Conservation (phyloP, 495 filamentous ascomycete genomes). For the Chaetomium fimeti region DNA sequence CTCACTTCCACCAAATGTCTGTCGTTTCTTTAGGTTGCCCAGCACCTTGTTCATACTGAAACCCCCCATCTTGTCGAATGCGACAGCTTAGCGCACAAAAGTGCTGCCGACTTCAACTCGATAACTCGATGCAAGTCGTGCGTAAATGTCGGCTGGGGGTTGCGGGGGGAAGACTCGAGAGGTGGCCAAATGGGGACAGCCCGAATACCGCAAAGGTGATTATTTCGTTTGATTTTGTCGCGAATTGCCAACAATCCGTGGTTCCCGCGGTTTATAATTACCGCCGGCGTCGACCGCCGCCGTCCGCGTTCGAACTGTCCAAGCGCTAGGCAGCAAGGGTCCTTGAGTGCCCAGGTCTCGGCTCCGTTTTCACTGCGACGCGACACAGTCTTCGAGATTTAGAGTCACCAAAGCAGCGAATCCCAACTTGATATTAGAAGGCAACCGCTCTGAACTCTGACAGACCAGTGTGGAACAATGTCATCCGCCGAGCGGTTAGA, state of each 20-base stretch:
- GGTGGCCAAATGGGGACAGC: neutral
- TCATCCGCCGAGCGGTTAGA: too few species aligned
- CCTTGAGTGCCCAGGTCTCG: neutral
- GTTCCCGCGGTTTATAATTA: conserved; percentile 5
- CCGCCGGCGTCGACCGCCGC: neutral
- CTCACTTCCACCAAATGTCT: conserved; percentile 35
- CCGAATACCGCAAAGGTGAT: neutral
- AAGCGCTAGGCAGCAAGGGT: conserved; percentile 22
- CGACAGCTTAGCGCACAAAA: neutral
- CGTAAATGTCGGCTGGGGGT: conserved; percentile 3
- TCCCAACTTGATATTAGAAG: neutral
- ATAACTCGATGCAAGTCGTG: neutral
- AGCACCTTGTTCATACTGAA: conserved; percentile 57
- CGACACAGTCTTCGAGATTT: neutral
- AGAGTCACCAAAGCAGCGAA: neutral
- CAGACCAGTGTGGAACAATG: neutral
- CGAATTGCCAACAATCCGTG: neutral
- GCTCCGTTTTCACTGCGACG: conserved; percentile 12
- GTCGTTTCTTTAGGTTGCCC: conserved; percentile 50
- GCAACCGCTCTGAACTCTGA: neutral
- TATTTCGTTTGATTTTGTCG: conserved; percentile 9
- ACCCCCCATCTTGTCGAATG: conserved; percentile 44
- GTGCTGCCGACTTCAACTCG: neutral
- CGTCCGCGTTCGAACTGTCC: neutral
- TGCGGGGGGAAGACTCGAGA: neutral